phyloP scores from a whole-genome alignment of 2,329 filamentous ascomycete genomes.

The Cercospora sp. region DNA sequence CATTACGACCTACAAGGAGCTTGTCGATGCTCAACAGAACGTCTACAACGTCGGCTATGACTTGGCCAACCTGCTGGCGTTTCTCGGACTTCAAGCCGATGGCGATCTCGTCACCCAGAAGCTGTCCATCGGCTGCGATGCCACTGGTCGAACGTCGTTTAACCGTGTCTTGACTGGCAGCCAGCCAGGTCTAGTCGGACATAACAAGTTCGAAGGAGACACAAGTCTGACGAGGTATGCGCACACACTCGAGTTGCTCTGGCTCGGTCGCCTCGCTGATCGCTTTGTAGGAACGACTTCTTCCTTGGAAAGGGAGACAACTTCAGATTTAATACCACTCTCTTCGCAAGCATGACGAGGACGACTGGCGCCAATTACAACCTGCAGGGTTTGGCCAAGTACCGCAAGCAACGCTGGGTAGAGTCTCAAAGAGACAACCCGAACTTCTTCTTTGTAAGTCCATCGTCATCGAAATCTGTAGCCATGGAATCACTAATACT shows the following conservation, averaged over 20 bases:
- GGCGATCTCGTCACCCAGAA: conserved; percentile 47
- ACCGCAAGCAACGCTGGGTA: conserved; percentile 45
- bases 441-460: conserved; percentile 45
- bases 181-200: conserved; percentile 47
- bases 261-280: not conserved
- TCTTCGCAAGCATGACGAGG: conserved; percentile 45
- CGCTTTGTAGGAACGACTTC: conserved; percentile 39
- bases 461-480: not conserved
- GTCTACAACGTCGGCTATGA: conserved; percentile 50
- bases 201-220: conserved; percentile 49
- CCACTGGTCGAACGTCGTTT: conserved; percentile 45
- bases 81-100: conserved; percentile 45
- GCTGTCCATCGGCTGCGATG: conserved; percentile 50
- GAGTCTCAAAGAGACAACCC: conserved; percentile 43
- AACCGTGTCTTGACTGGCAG: conserved; percentile 39
- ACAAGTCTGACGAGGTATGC: conserved; percentile 43
- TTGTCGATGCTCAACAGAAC: conserved; percentile 51
- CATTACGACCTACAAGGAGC: conserved; percentile 46
- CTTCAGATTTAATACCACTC: conserved; percentile 43
- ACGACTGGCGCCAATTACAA: conserved; percentile 41
- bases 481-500: not conserved
- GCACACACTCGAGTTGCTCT: not conserved
- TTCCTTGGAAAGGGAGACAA: conserved; percentile 39
- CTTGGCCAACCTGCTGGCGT: conserved; percentile 44
- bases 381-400: conserved; percentile 41